Conservation (phyloP, 2,329 filamentous ascomycete species). For the Tolypocladium sp. region DNA sequence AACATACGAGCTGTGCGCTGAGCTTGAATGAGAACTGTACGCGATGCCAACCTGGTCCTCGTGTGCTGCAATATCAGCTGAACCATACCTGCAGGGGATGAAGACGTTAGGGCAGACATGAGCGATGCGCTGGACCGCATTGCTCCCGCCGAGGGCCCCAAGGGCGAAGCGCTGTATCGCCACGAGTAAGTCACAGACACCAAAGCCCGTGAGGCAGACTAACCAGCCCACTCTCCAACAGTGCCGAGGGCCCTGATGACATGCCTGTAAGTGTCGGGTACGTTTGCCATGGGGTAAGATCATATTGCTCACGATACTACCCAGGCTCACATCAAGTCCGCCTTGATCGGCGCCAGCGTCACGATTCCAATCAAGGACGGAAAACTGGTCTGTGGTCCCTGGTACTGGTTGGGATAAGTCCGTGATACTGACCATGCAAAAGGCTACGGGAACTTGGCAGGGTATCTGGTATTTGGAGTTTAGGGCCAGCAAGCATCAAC, state of each 20-base stretch:
- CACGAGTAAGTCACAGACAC: conserved; percentile 39
- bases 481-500: conserved; percentile 61
- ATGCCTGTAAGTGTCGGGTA: conserved; percentile 59
- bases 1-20: conserved; percentile 89
- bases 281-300: neutral
- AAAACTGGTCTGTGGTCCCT: conserved; percentile 45
- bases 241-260: conserved; percentile 81
- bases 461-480: conserved; percentile 96
- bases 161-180: conserved; percentile 66
- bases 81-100: conserved; percentile 38
- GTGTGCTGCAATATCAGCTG: conserved; percentile 10
- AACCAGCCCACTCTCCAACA: conserved; percentile 15
- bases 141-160: conserved; percentile 66
- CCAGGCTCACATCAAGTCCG: conserved; percentile 85
- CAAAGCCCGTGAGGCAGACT: neutral
- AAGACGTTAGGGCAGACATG: conserved; percentile 87
- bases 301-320: neutral
- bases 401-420: neutral
- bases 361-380: conserved; percentile 88
- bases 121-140: conserved; percentile 86
- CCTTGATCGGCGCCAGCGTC: conserved; percentile 79
- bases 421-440: neutral
- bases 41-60: conserved; percentile 32
- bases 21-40: conserved; percentile 83
- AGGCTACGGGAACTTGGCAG: conserved; percentile 66